Evolutionary conservation across 805 yeast genomes (phyloP).

Genomic region (Pichia manshurica): DNA sequence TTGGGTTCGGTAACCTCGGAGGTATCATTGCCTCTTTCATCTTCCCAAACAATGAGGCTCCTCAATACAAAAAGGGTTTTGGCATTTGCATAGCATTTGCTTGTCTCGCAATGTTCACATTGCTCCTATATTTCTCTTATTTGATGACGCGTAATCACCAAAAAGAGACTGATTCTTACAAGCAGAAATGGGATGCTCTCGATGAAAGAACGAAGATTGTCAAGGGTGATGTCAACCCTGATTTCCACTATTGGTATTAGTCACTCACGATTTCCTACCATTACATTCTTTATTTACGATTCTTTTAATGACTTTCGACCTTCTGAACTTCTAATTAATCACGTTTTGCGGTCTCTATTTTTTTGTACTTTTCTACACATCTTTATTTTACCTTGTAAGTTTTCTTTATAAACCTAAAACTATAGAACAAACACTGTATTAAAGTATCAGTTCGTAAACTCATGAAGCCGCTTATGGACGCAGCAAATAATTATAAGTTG

Average conservation of each 20-base stretch:
- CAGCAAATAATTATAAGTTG: no score
- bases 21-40: conserved; percentile 61
- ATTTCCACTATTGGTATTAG: conserved; percentile 42
- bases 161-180: conserved; percentile 31
- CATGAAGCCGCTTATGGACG: no score
- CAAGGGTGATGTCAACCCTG: conserved; percentile 37
- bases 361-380: not conserved
- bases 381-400: not conserved
- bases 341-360: no score
- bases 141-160: conserved; percentile 29
- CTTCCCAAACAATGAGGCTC: conserved; percentile 51
- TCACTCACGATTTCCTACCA: not conserved
- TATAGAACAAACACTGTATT: no score
- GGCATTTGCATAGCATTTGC: conserved; percentile 45
- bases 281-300: not conserved
- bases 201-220: conserved; percentile 28
- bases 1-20: conserved; percentile 73
- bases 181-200: conserved; percentile 24
- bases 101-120: conserved; percentile 34
- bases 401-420: not conserved
- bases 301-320: not conserved
- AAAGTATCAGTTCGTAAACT: no score
- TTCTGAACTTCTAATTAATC: no score
- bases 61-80: conserved; percentile 51
- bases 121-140: conserved; percentile 29